phyloP scores from a whole-genome alignment of 352 stramenopile species.

The Pythium sp. region DNA sequence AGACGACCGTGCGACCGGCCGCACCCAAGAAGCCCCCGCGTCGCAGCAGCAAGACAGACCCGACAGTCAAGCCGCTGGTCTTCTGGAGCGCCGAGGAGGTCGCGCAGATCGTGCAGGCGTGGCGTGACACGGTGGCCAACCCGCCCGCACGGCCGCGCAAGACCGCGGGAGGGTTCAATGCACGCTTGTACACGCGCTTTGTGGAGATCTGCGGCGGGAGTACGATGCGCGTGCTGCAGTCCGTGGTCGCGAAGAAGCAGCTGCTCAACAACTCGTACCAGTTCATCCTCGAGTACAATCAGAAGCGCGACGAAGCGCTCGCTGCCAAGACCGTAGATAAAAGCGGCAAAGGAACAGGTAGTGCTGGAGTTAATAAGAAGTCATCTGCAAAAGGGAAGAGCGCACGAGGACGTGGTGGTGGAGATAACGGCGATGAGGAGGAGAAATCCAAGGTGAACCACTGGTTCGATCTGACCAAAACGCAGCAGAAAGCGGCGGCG shows the following conservation, averaged over 20 bases:
- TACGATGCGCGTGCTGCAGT: constrained; percentile 5
- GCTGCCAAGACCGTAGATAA: background rate
- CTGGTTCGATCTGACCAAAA: constrained; percentile 15
- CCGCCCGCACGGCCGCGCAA: background rate
- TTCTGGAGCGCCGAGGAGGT: constrained; percentile 18
- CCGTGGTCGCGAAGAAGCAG: constrained; percentile 17
- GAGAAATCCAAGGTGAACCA: constrained; percentile 2
- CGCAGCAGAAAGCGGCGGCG: constrained; percentile 5
- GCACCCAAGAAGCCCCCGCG: constrained; percentile 1
- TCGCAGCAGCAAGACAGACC: constrained; percentile 18
- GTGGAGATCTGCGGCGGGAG: constrained; percentile 10
- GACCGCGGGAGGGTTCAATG: constrained; percentile 13
- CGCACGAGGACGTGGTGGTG: background rate
- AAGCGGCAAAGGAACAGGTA: background rate
- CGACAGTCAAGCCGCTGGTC: constrained; percentile 15
- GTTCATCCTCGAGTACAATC: constrained; percentile 14
- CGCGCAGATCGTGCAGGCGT: constrained; percentile 12
- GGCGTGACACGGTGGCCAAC: constrained; percentile 11
- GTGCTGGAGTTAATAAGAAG: background rate
- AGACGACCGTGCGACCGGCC: background rate
- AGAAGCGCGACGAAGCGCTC: background rate
- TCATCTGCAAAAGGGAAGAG: background rate
- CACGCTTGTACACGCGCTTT: constrained; percentile 12
- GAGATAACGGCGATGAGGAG: background rate
- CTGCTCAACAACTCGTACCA: constrained; percentile 17